A percentile compares a stretch with the other conserved stretches of the same genome.
These are phyloP conservation scores for Combretum micranthum DNA, from an alignment of 345 rosid genomes.

Conservation along the genomic window DNA sequence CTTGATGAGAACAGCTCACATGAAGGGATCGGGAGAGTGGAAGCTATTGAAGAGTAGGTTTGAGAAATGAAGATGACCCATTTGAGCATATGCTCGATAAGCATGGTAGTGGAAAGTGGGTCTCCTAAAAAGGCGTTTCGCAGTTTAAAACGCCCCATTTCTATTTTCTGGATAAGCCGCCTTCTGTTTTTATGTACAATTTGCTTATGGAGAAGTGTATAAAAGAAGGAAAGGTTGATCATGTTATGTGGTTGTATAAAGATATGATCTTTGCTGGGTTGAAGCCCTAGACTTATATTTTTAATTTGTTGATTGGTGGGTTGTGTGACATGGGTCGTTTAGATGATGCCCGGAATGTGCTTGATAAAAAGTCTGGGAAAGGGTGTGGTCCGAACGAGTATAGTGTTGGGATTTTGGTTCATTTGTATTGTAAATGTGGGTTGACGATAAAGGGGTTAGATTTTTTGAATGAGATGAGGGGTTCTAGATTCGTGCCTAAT, in stretches of 20 bases:
- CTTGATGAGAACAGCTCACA: too few relatives aligned
- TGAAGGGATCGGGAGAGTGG: too few relatives aligned
- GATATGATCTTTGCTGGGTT: conserved; percentile 65
- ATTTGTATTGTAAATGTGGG: too few relatives aligned
- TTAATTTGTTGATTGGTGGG: conserved; percentile 57
- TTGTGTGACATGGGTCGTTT: conserved; percentile 63
- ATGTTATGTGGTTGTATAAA: too few relatives aligned
- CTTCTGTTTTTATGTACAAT: too few relatives aligned
- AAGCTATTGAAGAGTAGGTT: too few relatives aligned
- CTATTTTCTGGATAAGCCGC: conserved; percentile 42
- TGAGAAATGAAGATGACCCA: conserved; percentile 50
- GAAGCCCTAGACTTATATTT: conserved; percentile 70
- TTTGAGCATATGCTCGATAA: conserved; percentile 63
- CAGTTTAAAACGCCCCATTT: conserved; percentile 49
- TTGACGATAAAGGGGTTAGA: conserved; percentile 72
- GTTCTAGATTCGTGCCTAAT: conserved; percentile 45
- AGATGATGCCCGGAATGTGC: conserved; percentile 64
- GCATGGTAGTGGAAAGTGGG: conserved; percentile 77
- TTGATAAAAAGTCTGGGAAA: conserved; percentile 78
- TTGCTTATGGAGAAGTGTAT: too few relatives aligned
- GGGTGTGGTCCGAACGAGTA: too few relatives aligned
- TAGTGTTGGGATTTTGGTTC: too few relatives aligned
- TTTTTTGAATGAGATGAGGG: conserved; percentile 48
- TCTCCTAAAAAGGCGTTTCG: conserved; percentile 41
- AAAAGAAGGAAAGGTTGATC: too few relatives aligned